Base-by-base conservation (phyloP, 768 basidiomycete genomes). In the Pilatotrama ljubarskyi region DNA sequence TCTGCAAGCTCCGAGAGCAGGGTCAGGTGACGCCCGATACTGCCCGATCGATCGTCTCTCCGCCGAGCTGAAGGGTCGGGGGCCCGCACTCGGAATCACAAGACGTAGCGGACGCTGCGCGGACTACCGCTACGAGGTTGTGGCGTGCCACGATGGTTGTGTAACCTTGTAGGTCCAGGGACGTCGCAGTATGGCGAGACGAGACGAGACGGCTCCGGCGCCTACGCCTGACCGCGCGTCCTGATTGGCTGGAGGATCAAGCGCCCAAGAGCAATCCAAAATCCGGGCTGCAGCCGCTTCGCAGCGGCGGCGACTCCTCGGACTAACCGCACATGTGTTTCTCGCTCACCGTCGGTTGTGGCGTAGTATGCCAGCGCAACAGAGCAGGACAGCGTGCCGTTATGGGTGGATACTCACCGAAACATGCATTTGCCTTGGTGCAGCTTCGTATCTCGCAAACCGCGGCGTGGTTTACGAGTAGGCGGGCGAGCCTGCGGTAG, bases 391-490 rank as follows among this genome's bases (percentile, higher is more conserved):
- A 22, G 50, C 9, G 43, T 2, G 22, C 2, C 20, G 3, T 2
- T 8, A 22, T 35, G 26, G 35, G n/a, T n/a, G 40, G 36, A 7
- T 2, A 62, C 66, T 55, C 56, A 69, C 68, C 61, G 41, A 69
- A 67, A 36, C 61, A 66, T 13, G 54, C 58, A 44, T 69, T 69
- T 11, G 68, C 68, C 38, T 58, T 58, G 20, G 37, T 61, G 49
- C 68, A 69, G 42, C 58, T 67, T 4, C 55, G 55, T 44, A 69
- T 69, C 50, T 69, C 64, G 49, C 68, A 69, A 35, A 55, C 22
- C 2, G 32, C 20, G 37, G 66, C 54, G 42, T 69, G 68, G 18
- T 15, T 55, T 2, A 65, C 68, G 59, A 69, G 62, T 3, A 60
- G 44, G 36, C 35, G 37, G 8, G 68, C 68, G 20, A 69, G 25